Evolutionary conservation across 1,284 basidiomycete species (phyloP).

Genomic region (Entoloma clypeatum): DNA sequence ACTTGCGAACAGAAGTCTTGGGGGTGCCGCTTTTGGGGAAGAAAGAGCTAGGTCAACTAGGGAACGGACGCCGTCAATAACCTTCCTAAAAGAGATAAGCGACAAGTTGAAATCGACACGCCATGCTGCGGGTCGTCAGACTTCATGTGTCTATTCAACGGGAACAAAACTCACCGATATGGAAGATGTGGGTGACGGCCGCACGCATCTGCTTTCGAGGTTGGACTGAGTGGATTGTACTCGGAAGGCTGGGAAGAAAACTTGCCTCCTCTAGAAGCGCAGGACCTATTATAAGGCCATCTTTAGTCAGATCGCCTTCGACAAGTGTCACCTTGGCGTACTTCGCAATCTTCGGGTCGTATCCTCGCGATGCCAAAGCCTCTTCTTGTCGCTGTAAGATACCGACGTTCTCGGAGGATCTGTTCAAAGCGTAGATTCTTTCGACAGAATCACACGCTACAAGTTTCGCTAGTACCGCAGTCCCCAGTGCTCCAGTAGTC

Average conservation of each 20-base stretch:
- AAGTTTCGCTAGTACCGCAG: conserved; percentile 17
- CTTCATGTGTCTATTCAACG: too few species aligned
- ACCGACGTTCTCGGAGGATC: not conserved
- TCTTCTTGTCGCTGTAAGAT: conserved; percentile 25
- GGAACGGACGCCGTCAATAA: conserved; percentile 31
- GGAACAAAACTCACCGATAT: conserved; percentile 32
- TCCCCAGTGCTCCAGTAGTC: conserved; percentile 24
- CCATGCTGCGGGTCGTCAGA: too few species aligned
- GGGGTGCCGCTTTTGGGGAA: conserved; percentile 17
- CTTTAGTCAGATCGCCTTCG: conserved; percentile 28
- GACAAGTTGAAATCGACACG: conserved; percentile 37
- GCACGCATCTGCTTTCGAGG: conserved; percentile 29
- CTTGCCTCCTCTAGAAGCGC: too few species aligned
- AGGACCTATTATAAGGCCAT: too few species aligned
- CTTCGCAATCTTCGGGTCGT: conserved; percentile 26
- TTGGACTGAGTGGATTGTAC: too few species aligned
- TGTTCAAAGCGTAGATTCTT: conserved; percentile 13
- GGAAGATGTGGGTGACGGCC: conserved; percentile 29
- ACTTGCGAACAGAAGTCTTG: conserved; percentile 16
- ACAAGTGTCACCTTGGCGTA: conserved; percentile 31
- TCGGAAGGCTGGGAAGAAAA: too few species aligned
- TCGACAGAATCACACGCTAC: not conserved
- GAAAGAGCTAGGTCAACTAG: conserved; percentile 34
- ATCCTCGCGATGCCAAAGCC: conserved; percentile 28
- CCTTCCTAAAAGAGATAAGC: conserved; percentile 32